Evolutionary conservation across 768 basidiomycete genomes (phyloP), one percentile per base, ranked within the genome.

Genomic region (Lactarius trivialis): DNA sequence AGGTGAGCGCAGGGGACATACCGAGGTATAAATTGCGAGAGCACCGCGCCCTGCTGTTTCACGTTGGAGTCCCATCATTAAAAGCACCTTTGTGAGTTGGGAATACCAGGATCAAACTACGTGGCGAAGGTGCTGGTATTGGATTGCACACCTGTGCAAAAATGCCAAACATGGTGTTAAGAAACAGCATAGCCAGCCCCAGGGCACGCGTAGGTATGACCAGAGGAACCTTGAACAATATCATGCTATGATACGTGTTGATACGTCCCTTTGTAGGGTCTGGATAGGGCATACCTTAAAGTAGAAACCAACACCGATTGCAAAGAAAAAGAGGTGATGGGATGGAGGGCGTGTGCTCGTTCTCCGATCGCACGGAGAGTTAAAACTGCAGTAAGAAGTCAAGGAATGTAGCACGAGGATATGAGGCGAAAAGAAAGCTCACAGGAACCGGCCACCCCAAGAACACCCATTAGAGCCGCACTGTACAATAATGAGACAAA

Each of bases 261-360:
- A 56, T 9, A 33, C 12, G 5, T 7, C 19, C 7, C 17, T 19
- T 32, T 21, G 24, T 5, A 17, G 45, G 37, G 9, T n/a, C 26
- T 24, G 19, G 15, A 24, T 51, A 56, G 15, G 3, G 61, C 71
- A 48, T 37, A 73, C 72, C 65, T 73, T 56, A 76, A 36, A 7
- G 72, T 67, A 2, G 74, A 76, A 3, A 74, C 72, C n/a, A 79
- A 65, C 0, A 85, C 78, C 56, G 82, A 85, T 65, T 81, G 76
- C 12, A 78, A 70, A 1, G 86, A 83, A 71, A 88, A 93, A 58
- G 82, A 89, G 0, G 78, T 73, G 67, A 93, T 77, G 1, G 82
- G 77, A 70, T 95, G 92, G 60, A 91, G 71, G 0, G 90, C 77
- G 67, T 89, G 86, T 1, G 90, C 90, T 6, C 86, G 79, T 61